Base-by-base conservation (phyloP, 495 filamentous ascomycete genomes). In the Chaetomium fimeti region DNA sequence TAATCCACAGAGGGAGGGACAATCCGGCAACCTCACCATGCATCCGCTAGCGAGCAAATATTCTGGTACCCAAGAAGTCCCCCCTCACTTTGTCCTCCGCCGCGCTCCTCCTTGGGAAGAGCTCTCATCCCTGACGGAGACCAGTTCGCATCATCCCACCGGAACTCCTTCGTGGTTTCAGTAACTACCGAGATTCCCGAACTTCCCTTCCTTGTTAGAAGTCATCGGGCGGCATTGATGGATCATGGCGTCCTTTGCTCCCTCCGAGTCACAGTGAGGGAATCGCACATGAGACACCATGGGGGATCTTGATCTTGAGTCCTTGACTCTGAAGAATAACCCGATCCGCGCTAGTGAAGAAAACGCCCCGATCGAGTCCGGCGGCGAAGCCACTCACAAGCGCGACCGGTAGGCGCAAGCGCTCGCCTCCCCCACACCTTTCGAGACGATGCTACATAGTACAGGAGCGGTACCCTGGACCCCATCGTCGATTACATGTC, bases 361-460 rank as follows among this genome's bases (percentile, higher is more conserved):
- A 18, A 47, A 18, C 16, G n/a, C 15, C 43, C n/a, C 43, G 43
- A 24, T 20, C 28, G 13, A 22, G 3, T 36, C 54, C 28, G 32
- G 56, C 60, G 22, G 16, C 61, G 28, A 24, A 18, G 57, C 60
- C 61, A 52, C 20, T 69, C 56, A 61, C 55, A 42, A 53, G 20
- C 60, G 22, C 56, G 47, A 24, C 48, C 52, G 61, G 43, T 61
- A 65, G 61, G 62, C 68, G 68, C 68, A 68, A 70, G 68, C 68
- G 62, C 68, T 70, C 58, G 62, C 59, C 65, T 62, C 62, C 62
- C 67, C 68, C 68, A 65, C 68, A 69, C 40, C 64, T 12, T 28
- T 54, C 51, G 2, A 3, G 27, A 32, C 13, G 15, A 43, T 54
- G 38, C 32, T 63, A 27, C 43, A 43, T 54, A 25, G 24, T 63